Evolutionary conservation across 805 yeast species (phyloP), one percentile per base, ranked within the genome.

Genomic region (Maudiozyma barnettii): DNA sequence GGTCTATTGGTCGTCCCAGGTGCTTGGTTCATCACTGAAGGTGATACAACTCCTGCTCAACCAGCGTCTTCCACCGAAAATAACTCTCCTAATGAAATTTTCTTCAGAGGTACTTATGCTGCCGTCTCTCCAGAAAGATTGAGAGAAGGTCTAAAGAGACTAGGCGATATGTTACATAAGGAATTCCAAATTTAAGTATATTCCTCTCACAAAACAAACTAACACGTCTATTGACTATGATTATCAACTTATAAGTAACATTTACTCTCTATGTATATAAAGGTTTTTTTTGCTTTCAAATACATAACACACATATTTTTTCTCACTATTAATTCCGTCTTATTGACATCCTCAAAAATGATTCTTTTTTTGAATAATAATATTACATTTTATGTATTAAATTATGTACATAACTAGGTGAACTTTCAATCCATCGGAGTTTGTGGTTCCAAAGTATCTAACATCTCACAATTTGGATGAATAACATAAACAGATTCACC

Each of bases 61-160:
- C 72, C 74, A 29, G 59, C 60, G 22, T 70, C 72, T 45, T 72
- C 71, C 35, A 60, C 56, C 23, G 68, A 69, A 46, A 63, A 71
- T n/a, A 67, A 57, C 44, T 68, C 67, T 45, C 72, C 75, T 45
- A 71, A 73, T 51, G 61, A 63, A 42, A 65, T 84, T 53, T 84
- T 84, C 71, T 85, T 82, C 69, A 82, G 95, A 77, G 95, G 95
- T 54, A 85, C 95, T 29, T 85, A 83, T 55, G 95, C 93, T 45
- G 93, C 95, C 45, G 91, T 84, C 39, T 81, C 88, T 22, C 72
- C 82, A 54, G 87, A 81, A 47, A 66, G 74, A 51, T 72, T 85
- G 54, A 75, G 63, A 46, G 53, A 58, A 14, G 93, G 93, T 55
- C 61, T 85, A 51, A 76, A 78, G 61, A 79, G 82, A 65, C 79